phyloP scores from a whole-genome alignment of 2,329 filamentous ascomycete species.

The Colletotrichum sp. region DNA sequence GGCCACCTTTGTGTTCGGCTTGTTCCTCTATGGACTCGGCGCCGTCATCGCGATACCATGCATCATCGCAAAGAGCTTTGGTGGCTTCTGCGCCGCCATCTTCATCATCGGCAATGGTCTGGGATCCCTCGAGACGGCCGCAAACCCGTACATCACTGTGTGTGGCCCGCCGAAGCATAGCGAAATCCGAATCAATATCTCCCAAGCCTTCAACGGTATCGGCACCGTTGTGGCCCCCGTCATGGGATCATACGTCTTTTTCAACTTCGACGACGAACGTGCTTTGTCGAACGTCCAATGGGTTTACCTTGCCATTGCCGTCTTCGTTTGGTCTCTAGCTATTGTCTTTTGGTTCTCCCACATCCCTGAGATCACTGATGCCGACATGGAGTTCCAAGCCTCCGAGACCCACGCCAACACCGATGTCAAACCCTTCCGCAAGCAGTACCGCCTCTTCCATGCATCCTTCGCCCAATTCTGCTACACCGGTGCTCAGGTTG shows the following conservation, averaged over 20 bases:
- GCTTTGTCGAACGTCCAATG: conserved; percentile 73
- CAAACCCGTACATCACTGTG: conserved; percentile 67
- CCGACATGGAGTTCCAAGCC: conserved; percentile 69
- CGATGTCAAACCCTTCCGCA: conserved; percentile 62
- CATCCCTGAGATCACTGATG: conserved; percentile 73
- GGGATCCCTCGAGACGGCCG: conserved; percentile 77
- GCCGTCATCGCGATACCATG: conserved; percentile 57
- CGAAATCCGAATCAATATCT: conserved; percentile 58
- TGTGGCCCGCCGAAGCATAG: conserved; percentile 59
- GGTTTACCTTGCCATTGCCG: conserved; percentile 76
- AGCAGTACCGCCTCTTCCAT: conserved; percentile 80
- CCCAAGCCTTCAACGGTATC: conserved; percentile 59
- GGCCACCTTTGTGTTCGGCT: conserved; percentile 53
- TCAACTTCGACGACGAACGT: conserved; percentile 48
- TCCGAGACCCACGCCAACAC: conserved; percentile 41
- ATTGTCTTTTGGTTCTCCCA: conserved; percentile 69
- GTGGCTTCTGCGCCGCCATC: conserved; percentile 74
- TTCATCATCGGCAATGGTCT: conserved; percentile 79
- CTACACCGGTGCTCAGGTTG: conserved; percentile 76
- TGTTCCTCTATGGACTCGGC: conserved; percentile 70
- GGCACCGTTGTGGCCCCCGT: conserved; percentile 69
- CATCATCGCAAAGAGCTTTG: conserved; percentile 57
- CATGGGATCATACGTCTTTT: conserved; percentile 76
- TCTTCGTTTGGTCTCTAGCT: conserved; percentile 72
- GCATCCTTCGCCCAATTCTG: conserved; percentile 79